Base-by-base conservation (phyloP, 2,329 filamentous ascomycete species). In the Chalaropsis ovoidea region DNA sequence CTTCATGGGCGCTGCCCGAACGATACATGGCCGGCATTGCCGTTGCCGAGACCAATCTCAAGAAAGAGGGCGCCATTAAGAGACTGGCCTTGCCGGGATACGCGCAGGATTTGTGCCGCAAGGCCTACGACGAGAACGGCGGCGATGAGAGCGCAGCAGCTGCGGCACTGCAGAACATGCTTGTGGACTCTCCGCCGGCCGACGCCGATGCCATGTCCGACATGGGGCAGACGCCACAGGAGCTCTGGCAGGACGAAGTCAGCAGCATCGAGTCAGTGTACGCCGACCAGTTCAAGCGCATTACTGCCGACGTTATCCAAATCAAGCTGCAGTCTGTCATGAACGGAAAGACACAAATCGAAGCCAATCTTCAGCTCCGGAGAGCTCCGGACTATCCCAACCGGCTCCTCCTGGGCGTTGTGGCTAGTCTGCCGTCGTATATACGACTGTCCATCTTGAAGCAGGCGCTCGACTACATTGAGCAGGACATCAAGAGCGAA, bases 21-120 rank as follows among this genome's bases (percentile, higher is more conserved):
- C 89, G 86, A 68, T 99, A 99, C 74, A 86, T 89, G 11, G 93
- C 92, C 35, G 94, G 94, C 24, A 86, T 97, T 31, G 90, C 87
- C 56, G 86, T 99, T 69, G 93, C 86, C 0, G 88, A 88, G 62
- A 88, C 86, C 6, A 88, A 96, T 73, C 75, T 96, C 68, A 89
- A 85, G 72, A 84, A 85, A 70, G 92, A 97, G 73, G 87, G 85
- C 3, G 87, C 88, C 65, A 84, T 96, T 70, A 91, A 94, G 73
- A 82, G 92, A 11, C 81, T 99, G 22, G 82, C 90, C 6, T 82
- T 88, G 71, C 86, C 88, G 27, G 94, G 94, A 1, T 99, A 97
- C 75, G 87, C 93, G 0, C 75, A 82, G 5, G 92, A 97, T 72
- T 79, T 97, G 27, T 95, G 91, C 72, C 84, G 87, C 62, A 87